Percentiles rank a stretch among this genome's conserved stretches.
These are phyloP conservation scores for Curvularia sp. DNA, from an alignment of 2,329 filamentous ascomycete genomes.

Conservation along the genomic window DNA sequence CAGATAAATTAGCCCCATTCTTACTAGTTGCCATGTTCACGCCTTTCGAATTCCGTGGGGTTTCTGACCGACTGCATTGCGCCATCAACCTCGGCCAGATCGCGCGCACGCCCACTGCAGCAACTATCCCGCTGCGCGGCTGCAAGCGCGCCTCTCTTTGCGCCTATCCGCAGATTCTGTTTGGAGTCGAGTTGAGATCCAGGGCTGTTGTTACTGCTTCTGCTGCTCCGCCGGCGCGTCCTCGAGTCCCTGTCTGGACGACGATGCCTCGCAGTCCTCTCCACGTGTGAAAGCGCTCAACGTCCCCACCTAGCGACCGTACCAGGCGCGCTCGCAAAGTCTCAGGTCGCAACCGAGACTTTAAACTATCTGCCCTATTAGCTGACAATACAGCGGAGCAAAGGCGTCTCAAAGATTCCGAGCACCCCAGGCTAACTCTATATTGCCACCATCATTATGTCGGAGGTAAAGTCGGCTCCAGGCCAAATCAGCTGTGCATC, in stretches of 20 bases:
- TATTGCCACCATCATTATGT: constrained; percentile 11
- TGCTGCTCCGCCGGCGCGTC: constrained; percentile 8
- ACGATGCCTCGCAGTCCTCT: constrained; percentile 14
- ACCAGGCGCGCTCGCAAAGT: constrained; percentile 7
- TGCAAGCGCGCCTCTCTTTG: constrained; percentile 2
- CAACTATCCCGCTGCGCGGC: constrained; percentile 13
- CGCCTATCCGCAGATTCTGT: background rate
- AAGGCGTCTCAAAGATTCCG: background rate
- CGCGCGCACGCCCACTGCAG: constrained; percentile 1
- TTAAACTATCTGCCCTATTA: background rate
- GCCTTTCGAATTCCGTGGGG: constrained; percentile 3
- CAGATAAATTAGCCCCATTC: constrained; percentile 1
- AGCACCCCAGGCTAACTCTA: background rate
- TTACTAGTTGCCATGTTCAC: background rate
- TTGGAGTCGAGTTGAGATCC: background rate
- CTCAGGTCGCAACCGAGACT: background rate
- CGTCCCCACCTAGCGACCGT: constrained; percentile 1
- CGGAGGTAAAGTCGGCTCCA: constrained; percentile 10
- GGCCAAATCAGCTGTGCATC: background rate
- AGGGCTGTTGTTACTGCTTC: background rate
- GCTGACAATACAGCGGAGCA: background rate
- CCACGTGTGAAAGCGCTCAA: constrained; percentile 10
- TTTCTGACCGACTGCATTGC: constrained; percentile 1
- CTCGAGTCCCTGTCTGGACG: constrained; percentile 6
- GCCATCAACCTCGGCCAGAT: constrained; percentile 4